These are phyloP conservation scores for Rosa rugosa DNA, from an alignment of 306 rosid species.

Conservation along the genomic window DNA sequence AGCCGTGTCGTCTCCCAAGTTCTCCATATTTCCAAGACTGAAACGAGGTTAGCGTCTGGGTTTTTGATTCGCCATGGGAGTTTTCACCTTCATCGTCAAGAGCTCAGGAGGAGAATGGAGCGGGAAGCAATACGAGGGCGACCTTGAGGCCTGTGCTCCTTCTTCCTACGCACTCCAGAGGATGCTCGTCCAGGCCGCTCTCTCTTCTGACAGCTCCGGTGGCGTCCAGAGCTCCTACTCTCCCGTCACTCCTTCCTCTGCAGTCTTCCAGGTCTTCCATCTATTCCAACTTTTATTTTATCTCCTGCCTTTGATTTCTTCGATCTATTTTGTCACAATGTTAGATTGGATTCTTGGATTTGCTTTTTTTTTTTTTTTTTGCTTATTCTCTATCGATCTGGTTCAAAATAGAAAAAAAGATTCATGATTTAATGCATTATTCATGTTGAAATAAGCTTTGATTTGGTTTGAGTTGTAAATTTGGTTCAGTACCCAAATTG, in stretches of 20 bases:
- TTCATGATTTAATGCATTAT: not conserved
- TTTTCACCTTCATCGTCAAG: slow-evolving; percentile 67
- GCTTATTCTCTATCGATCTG: not conserved
- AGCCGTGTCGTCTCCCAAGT: not conserved
- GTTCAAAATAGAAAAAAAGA: not conserved
- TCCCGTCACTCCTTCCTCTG: slow-evolving; percentile 57
- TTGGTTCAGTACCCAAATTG: too few relatives aligned
- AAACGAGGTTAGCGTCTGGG: too few relatives aligned
- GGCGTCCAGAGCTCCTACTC: slow-evolving; percentile 80
- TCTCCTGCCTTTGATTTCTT: not conserved
- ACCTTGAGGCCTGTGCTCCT: slow-evolving; percentile 67
- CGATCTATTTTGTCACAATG: not conserved
- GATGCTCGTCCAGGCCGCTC: slow-evolving; percentile 65
- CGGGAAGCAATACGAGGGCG: slow-evolving; percentile 71
- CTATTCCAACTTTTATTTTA: not conserved
- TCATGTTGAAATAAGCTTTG: not conserved
- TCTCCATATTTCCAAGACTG: too few relatives aligned
- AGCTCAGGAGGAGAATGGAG: slow-evolving; percentile 66
- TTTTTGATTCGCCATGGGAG: slow-evolving; percentile 56
- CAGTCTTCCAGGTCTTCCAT: slow-evolving; percentile 64
- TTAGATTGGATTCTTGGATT: not conserved
- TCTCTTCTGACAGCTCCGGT: slow-evolving; percentile 68
- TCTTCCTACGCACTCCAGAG: slow-evolving; percentile 68
- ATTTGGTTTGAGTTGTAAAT: too few relatives aligned
- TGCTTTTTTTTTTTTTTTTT: not conserved